These are phyloP conservation scores for Euphorbia corollata DNA, from an alignment of 441 rosid genomes.

Conservation along the genomic window DNA sequence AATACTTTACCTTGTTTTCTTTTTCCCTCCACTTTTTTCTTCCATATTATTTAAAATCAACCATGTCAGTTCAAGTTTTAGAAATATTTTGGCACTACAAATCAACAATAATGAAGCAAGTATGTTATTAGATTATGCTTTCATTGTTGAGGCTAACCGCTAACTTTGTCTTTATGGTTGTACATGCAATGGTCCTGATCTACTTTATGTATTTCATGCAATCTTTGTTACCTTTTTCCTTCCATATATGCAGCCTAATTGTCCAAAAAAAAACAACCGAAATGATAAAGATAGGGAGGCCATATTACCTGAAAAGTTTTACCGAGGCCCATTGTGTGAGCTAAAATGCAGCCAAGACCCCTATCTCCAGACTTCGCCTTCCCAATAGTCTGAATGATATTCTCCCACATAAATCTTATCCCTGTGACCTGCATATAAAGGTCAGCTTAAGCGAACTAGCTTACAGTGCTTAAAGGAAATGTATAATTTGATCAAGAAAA, in stretches of 20 bases:
- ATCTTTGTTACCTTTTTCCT: not conserved
- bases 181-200: not conserved
- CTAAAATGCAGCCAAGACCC: constrained; percentile 99
- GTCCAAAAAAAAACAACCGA: not conserved
- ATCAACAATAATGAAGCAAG: not conserved
- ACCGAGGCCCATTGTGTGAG: constrained; percentile 99
- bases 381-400: constrained; percentile 79
- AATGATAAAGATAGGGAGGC: constrained; percentile 16
- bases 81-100: not conserved
- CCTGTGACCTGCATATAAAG: constrained; percentile 72
- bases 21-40: not conserved
- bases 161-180: not conserved
- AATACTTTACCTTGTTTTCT: not conserved
- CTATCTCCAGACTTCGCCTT: constrained; percentile 89
- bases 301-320: constrained; percentile 95
- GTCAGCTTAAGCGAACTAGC: constrained; percentile 19
- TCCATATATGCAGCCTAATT: not conserved
- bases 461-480: not conserved
- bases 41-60: not conserved
- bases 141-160: not conserved
- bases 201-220: not conserved
- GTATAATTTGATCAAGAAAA: not conserved
- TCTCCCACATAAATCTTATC: constrained; percentile 99
- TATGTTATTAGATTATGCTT: not conserved
- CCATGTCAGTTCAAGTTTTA: not conserved